Evolutionary conservation across 257 asterid genomes (phyloP), one percentile per base, ranked within the genome.

Genomic region (Pogostemon cablin): DNA sequence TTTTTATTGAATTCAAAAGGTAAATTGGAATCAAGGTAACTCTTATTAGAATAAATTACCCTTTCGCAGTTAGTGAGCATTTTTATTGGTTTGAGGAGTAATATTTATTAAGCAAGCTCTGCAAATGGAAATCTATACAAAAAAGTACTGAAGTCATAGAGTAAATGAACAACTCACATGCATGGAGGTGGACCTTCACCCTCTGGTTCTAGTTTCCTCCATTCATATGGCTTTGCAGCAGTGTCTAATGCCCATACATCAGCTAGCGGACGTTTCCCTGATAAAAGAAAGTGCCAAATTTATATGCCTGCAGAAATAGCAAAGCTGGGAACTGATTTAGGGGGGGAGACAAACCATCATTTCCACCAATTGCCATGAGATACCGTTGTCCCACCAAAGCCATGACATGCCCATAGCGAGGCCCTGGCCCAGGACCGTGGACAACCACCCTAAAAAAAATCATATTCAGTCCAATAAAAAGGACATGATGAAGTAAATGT

Each of bases 201-300:
- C 85, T 93, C 99, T 41, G 99, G 99, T 77, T 93, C 99, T 79
- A 93, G 75, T 79, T 93, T 93, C 78, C 96, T 85, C 99, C 98
- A 93, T 81, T 93, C 99, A 77, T 93, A 93, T 42, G 99, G 99
- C 87, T 93, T 93, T 60, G 99, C 99, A 78, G 99, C 99, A 72
- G 99, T 93, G 83, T 93, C 99, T 75, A 93, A 79, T 12, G 99
- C 99, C 99, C 99, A 93, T n/a, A 93, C 98, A 85, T 90, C 98
- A 74, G 97, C 96, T 77, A 92, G 81, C 73, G 98, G 91, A 17
- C 96, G 88, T 73, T 92, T 92, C 65, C 98, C 98, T 92, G 71
- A 50, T 71, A 75, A 81, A 65, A 11, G 37, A 50, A 75, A 55
- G 53, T 42, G 83, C 10, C 67, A 40, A 34, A 39, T 68, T 25